A percentile compares a stretch with the other conserved stretches of the same genome.
Evolutionary conservation across 2,329 filamentous ascomycete genomes (phyloP).

Genomic region (Cladosporium sphaerospermum): DNA sequence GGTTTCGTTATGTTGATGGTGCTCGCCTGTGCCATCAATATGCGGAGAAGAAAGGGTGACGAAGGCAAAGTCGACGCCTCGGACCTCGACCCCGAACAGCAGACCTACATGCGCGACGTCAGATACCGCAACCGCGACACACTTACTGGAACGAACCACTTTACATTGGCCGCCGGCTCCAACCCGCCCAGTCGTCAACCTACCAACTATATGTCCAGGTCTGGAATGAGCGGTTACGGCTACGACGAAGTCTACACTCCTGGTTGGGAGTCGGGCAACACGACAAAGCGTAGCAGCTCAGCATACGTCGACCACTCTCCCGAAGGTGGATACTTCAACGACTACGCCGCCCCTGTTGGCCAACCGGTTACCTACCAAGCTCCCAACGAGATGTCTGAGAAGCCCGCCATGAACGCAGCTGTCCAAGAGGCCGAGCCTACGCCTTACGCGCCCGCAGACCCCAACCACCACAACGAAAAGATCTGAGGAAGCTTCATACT

Average conservation of each 20-base stretch:
- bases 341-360: not conserved
- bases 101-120: slow-evolving; percentile 9
- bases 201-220: slow-evolving; percentile 4
- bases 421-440: not conserved
- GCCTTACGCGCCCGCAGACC: not conserved
- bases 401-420: not conserved
- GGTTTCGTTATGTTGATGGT: slow-evolving; percentile 11
- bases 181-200: slow-evolving; percentile 4
- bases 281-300: slow-evolving; percentile 1
- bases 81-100: slow-evolving; percentile 9
- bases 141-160: slow-evolving; percentile 7
- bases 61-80: not conserved
- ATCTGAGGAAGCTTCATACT: not conserved
- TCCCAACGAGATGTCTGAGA: not conserved
- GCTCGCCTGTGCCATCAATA: slow-evolving; percentile 6
- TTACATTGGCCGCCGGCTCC: not conserved
- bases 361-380: not conserved
- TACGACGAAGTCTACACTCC: slow-evolving; percentile 8
- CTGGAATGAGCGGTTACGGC: slow-evolving; percentile 2
- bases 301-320: not conserved
- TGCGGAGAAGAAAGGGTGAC: slow-evolving; percentile 4
- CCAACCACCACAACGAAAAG: not conserved
- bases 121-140: slow-evolving; percentile 10
- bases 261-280: slow-evolving; percentile 3
- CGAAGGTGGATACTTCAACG: slow-evolving; percentile 1